These are phyloP conservation scores for Eremothecium gossypii DNA, from an alignment of 1,139 yeast species.

Conservation along the genomic window DNA sequence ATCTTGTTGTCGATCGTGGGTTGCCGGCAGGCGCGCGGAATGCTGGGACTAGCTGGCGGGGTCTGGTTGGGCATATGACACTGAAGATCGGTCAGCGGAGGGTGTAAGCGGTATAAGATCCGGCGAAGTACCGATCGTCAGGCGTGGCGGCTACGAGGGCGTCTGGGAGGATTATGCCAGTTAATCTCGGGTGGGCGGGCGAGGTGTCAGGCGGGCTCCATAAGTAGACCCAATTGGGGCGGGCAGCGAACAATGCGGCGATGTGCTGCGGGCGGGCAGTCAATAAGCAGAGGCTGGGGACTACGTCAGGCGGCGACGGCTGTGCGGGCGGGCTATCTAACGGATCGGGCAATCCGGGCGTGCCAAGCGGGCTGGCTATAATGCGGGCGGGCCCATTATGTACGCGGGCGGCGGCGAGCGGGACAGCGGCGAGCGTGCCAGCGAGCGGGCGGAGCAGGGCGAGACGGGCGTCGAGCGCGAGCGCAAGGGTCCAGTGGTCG, in stretches of 20 bases:
- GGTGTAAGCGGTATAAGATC: constrained; percentile 1
- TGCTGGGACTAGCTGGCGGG: not conserved
- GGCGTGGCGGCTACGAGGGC: not conserved
- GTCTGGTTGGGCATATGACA: not conserved
- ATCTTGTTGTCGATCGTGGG: not conserved
- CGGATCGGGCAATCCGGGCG: too few relatives aligned
- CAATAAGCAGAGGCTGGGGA: not conserved
- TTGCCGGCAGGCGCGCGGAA: not conserved
- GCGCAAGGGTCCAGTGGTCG: constrained; percentile 1
- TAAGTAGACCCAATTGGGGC: not conserved
- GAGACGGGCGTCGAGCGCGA: not conserved
- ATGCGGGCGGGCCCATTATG: too few relatives aligned
- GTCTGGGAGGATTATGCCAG: constrained; percentile 1
- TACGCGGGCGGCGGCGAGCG: too few relatives aligned
- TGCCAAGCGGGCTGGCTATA: too few relatives aligned
- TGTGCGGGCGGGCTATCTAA: too few relatives aligned
- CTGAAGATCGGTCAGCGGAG: not conserved
- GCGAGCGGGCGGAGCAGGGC: too few relatives aligned
- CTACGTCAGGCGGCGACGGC: too few relatives aligned
- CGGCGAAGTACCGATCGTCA: not conserved
- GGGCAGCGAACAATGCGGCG: not conserved
- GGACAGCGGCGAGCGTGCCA: too few relatives aligned
- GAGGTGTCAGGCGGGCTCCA: not conserved
- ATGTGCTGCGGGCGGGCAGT: not conserved
- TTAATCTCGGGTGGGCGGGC: not conserved